These are phyloP conservation scores for Gracilariopsis chorda DNA, from an alignment of 23 red algal species.

Conservation along the genomic window DNA sequence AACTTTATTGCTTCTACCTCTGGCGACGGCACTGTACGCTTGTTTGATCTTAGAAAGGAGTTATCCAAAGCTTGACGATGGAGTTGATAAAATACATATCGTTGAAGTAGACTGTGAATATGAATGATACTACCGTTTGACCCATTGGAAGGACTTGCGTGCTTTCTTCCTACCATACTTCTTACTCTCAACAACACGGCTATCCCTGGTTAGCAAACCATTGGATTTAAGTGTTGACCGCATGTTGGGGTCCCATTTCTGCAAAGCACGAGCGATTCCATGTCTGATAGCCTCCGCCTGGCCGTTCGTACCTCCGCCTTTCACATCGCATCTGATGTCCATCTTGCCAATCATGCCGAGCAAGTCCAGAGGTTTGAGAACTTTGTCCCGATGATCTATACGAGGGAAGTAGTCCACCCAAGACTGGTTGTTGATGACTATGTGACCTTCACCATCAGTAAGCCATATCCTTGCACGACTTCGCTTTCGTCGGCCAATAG, in stretches of 20 bases:
- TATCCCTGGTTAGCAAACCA: slow-evolving; percentile 80
- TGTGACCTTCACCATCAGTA: neutral
- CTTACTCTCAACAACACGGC: slow-evolving; percentile 85
- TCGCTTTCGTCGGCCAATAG: slow-evolving; percentile 66
- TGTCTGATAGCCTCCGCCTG: slow-evolving; percentile 91
- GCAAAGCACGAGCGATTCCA: slow-evolving; percentile 77
- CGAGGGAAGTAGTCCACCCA: slow-evolving; percentile 82
- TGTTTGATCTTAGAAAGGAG: slow-evolving; percentile 50
- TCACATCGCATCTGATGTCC: slow-evolving; percentile 56
- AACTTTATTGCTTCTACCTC: slow-evolving; percentile 49
- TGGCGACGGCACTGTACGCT: slow-evolving; percentile 59
- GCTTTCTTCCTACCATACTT: slow-evolving; percentile 87
- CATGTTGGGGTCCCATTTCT: slow-evolving; percentile 53
- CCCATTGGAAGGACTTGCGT: slow-evolving; percentile 65
- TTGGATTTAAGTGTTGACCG: slow-evolving; percentile 64
- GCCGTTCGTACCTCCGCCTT: slow-evolving; percentile 76
- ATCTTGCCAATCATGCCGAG: slow-evolving; percentile 42
- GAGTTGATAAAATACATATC: neutral
- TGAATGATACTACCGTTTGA: slow-evolving; percentile 40
- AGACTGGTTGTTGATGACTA: slow-evolving; percentile 57
- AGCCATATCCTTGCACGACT: slow-evolving; percentile 56
- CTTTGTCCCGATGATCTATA: slow-evolving; percentile 73
- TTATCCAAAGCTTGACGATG: neutral
- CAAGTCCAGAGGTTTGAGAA: slow-evolving; percentile 46
- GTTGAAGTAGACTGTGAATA: neutral